phyloP scores from a whole-genome alignment of 2,329 filamentous ascomycete species.

The Mycosphaerella arachidis region DNA sequence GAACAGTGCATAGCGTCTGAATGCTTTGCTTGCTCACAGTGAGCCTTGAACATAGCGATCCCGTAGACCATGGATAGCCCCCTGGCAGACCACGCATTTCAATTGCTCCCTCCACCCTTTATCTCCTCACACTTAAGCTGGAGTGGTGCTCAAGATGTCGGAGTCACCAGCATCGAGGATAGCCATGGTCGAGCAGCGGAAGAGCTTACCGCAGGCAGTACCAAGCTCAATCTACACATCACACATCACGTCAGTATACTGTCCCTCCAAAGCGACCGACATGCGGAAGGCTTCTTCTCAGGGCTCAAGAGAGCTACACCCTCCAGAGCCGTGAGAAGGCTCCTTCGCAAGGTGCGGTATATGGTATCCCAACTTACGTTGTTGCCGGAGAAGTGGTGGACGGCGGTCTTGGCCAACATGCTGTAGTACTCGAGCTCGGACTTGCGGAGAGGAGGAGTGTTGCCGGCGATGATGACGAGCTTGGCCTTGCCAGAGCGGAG shows the following conservation, averaged over 20 bases:
- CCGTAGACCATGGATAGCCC: background rate
- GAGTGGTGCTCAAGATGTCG: constrained; percentile 82
- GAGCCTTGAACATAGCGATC: too few species aligned
- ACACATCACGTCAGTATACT: constrained; percentile 42
- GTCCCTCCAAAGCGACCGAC: constrained; percentile 74
- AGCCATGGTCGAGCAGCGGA: constrained; percentile 95
- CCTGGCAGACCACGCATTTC: background rate
- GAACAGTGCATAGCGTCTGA: background rate
- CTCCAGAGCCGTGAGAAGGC: constrained; percentile 34
- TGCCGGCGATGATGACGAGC: constrained; percentile 91
- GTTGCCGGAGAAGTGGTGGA: constrained; percentile 98
- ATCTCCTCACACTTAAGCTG: constrained; percentile 33
- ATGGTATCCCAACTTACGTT: constrained; percentile 69
- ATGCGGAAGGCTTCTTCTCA: constrained; percentile 72
- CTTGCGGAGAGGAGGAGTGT: constrained; percentile 97
- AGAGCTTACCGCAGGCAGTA: constrained; percentile 98
- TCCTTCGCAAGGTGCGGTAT: constrained; percentile 33
- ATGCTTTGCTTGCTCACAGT: too few species aligned
- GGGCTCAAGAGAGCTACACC: constrained; percentile 53
- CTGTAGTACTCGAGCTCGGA: constrained; percentile 81
- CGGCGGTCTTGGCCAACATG: constrained; percentile 88
- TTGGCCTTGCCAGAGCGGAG: constrained; percentile 97
- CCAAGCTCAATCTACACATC: constrained; percentile 84
- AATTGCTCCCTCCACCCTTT: constrained; percentile 6
- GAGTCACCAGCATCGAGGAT: constrained; percentile 95